phyloP scores from a whole-genome alignment of 2,329 filamentous ascomycete genomes.

The Orbilia brochopaga region DNA sequence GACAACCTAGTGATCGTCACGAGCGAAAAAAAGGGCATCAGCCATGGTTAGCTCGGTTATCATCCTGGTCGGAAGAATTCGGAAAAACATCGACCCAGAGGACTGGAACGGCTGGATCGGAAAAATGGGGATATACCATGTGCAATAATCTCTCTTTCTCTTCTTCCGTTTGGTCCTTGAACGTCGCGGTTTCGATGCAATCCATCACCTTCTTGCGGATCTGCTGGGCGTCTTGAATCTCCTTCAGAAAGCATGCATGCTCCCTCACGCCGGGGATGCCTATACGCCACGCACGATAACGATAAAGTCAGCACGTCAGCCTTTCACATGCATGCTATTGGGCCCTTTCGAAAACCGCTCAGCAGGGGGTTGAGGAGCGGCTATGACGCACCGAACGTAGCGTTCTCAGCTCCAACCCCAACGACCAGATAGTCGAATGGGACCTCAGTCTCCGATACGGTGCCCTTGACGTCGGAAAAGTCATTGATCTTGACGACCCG shows the following conservation, averaged over 20 bases:
- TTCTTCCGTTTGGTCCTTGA: conserved; percentile 89
- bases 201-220: conserved; percentile 99
- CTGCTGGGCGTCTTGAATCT: conserved; percentile 91
- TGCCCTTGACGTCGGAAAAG: conserved; percentile 89
- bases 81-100: conserved; percentile 31
- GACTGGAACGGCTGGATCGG: conserved; percentile 56
- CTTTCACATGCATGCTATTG: conserved; percentile 26
- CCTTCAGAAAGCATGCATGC: conserved; percentile 97
- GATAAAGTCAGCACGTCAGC: conserved; percentile 11
- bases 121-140: conserved; percentile 70
- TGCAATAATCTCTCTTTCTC: conserved; percentile 93
- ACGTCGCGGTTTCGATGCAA: conserved; percentile 96
- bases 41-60: conserved; percentile 35
- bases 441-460: conserved; percentile 80
- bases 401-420: conserved; percentile 96
- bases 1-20: conserved; percentile 52
- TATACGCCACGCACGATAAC: conserved; percentile 54
- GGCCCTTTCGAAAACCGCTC: conserved; percentile 13
- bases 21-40: conserved; percentile 7
- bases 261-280: conserved; percentile 91
- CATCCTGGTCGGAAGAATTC: conserved; percentile 30
- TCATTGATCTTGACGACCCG: conserved; percentile 89
- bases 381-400: conserved; percentile 76
- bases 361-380: conserved; percentile 6
- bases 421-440: conserved; percentile 98